Percentiles rank a stretch among this genome's conserved stretches.
phyloP scores from a whole-genome alignment of 257 asterid genomes.

The Nemophila menziesii region DNA sequence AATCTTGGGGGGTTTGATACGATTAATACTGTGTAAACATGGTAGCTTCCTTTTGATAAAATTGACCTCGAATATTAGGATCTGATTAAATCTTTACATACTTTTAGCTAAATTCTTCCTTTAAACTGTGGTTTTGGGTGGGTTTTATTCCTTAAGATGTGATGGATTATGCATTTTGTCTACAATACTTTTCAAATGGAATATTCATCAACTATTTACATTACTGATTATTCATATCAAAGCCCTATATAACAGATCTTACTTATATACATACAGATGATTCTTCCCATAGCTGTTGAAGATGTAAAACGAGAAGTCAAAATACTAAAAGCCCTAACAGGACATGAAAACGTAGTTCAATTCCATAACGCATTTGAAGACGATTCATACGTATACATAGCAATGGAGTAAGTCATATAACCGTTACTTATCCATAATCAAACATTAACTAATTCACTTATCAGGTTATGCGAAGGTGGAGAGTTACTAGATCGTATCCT shows the following conservation, averaged over 20 bases:
- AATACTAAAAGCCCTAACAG: constrained; percentile 88
- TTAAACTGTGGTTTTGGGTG: not conserved
- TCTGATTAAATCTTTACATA: not conserved
- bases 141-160: not conserved
- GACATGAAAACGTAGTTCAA: constrained; percentile 95
- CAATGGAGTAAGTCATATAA: constrained; percentile 77
- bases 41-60: not conserved
- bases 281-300: constrained; percentile 94
- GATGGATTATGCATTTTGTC: not conserved
- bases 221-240: not conserved
- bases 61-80: too few relatives aligned
- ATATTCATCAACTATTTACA: constrained; percentile 9
- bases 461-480: constrained; percentile 95
- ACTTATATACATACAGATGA: constrained; percentile 55
- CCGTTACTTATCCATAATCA: constrained; percentile 12
- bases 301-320: constrained; percentile 97
- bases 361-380: constrained; percentile 89
- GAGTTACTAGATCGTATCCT: constrained; percentile 92
- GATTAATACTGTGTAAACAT: not conserved
- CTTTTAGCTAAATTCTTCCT: not conserved
- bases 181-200: constrained; percentile 6
- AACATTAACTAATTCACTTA: too few relatives aligned
- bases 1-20: not conserved
- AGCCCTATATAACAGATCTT: not conserved
- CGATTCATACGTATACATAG: constrained; percentile 78